Base-by-base conservation (phyloP, 306 rosid species). In the Rubus parviflorus region DNA sequence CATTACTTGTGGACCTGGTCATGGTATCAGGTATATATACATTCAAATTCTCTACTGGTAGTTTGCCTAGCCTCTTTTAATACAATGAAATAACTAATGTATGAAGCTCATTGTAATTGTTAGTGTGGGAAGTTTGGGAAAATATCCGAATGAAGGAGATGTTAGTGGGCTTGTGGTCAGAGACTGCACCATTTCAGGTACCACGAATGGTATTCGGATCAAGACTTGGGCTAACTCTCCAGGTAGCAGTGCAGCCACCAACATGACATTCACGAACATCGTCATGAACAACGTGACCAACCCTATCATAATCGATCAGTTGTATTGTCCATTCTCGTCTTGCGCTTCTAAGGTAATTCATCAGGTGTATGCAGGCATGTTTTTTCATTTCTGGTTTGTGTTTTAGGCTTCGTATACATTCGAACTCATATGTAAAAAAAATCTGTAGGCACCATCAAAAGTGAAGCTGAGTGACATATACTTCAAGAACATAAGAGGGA, bases 71-170 rank as follows among this genome's bases (percentile, higher is more conserved):
- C 57, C 63, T 20, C 35, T 57, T 20, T 57, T 23, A 23, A 57
- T 7, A 17, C 23, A 0, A 9, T 65, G 8, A 17, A 10, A 8
- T 2, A 3, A 4, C 35, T 19, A 17, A 37, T 52, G 6, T 38
- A 40, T 40, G 19, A n/a, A 17, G n/a, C 37, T 51, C 6, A 37
- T 56, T 64, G 25, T 7, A 6, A 58, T 64, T 58, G n/a, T 3
- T 51, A 83, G 90, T 17, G 88, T 84, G 3, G 86, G 90, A 77
- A 87, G 90, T 68, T 77, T 87, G 80, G 90, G 90, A 77, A 82
- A 77, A 57, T 84, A 87, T 72, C 74, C 30, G 15, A 77, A 87
- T 19, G 88, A 87, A 61, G 74, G 80, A 77, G 86, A 84, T 58
- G 86, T 87, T 0, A 80, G 75, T n/a, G 85, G 88, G 22, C 83